phyloP scores from a whole-genome alignment of 2,329 filamentous ascomycete species.

The Verticillium zaregamsianum region DNA sequence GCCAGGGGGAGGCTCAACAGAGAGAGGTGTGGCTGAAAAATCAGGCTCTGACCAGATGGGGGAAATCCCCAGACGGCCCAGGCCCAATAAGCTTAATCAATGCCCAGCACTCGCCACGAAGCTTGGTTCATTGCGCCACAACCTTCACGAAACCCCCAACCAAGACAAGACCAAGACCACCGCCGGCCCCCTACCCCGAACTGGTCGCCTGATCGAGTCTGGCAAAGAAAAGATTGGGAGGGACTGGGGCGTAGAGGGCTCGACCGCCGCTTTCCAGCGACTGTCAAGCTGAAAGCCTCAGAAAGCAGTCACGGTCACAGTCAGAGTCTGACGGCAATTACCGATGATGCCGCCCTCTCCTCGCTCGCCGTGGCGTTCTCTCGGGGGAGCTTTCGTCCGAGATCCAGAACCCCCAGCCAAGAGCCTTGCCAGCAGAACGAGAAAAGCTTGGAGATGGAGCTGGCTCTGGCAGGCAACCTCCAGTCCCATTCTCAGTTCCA shows the following conservation, averaged over 20 bases:
- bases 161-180: no score
- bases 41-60: not conserved
- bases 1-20: not conserved
- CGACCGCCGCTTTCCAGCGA: not conserved
- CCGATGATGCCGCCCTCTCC: not conserved
- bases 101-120: not conserved
- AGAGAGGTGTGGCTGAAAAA: not conserved
- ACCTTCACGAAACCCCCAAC: not conserved
- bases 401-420: not conserved
- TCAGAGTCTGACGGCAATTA: not conserved
- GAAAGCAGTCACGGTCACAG: no score
- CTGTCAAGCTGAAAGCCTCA: not conserved
- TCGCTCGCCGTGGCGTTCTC: not conserved
- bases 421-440: not conserved
- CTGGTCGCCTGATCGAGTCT: not conserved
- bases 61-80: not conserved
- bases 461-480: no score
- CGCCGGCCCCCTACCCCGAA: not conserved
- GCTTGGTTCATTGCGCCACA: not conserved
- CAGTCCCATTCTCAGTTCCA: no score
- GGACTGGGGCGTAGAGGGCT: not conserved
- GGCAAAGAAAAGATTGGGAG: not conserved
- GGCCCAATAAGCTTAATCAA: not conserved
- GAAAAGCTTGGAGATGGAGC: no score
- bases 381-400: not conserved